phyloP scores from a whole-genome alignment of 495 filamentous ascomycete species.

The Margaritispora aquatica region DNA sequence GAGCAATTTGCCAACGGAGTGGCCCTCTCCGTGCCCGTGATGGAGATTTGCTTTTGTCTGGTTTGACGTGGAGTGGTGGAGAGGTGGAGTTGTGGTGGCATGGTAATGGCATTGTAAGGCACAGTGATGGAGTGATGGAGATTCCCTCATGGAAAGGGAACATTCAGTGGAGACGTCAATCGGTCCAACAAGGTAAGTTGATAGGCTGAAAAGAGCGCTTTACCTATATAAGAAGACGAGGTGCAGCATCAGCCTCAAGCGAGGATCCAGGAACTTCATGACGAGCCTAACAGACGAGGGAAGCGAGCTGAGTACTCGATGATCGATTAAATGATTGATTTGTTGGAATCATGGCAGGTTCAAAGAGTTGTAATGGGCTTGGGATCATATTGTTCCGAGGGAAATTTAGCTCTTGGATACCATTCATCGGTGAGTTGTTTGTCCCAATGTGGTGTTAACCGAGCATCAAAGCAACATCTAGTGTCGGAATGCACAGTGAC shows the following conservation, averaged over 20 bases:
- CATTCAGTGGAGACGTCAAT: background rate
- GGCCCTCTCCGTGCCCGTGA: background rate
- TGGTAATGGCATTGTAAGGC: background rate
- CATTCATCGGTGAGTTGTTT: background rate
- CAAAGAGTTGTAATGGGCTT: background rate
- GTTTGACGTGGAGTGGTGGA: background rate
- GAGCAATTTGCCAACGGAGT: background rate
- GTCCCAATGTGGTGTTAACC: background rate
- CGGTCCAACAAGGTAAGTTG: background rate
- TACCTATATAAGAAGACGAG: background rate
- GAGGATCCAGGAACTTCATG: background rate
- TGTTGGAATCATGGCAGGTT: background rate
- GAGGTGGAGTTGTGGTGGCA: background rate
- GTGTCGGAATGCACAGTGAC: background rate
- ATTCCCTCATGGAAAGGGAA: background rate
- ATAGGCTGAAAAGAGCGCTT: background rate
- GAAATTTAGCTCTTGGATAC: background rate
- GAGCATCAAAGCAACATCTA: background rate
- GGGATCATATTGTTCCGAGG: background rate
- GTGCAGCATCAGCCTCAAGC: background rate
- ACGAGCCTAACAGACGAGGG: background rate
- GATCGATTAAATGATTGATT: background rate
- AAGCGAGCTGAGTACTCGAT: background rate
- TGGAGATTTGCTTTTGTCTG: background rate
- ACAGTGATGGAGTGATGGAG: background rate